Evolutionary conservation across 495 filamentous ascomycete species (phyloP).

Genomic region (Margaritispora aquatica): DNA sequence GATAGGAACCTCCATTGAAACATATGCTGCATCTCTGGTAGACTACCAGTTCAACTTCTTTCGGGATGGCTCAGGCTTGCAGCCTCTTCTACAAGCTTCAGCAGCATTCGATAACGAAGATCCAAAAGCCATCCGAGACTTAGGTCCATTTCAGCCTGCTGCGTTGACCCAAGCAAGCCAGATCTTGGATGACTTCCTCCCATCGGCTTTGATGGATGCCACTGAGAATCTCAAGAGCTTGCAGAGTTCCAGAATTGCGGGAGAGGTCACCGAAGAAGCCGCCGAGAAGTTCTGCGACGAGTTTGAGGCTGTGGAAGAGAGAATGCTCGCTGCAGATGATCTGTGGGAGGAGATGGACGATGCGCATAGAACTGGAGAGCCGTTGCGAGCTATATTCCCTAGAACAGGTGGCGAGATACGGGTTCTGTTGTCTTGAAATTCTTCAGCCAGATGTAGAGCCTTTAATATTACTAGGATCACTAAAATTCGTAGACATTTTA

Average conservation of each 20-base stretch:
- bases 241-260: slow-evolving; percentile 60
- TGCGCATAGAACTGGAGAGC: slow-evolving; percentile 30
- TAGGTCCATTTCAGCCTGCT: slow-evolving; percentile 56
- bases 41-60: slow-evolving; percentile 63
- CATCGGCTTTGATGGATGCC: slow-evolving; percentile 88
- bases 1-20: slow-evolving; percentile 40
- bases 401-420: slow-evolving; percentile 81
- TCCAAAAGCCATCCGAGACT: slow-evolving; percentile 39
- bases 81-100: slow-evolving; percentile 52
- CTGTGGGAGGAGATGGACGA: slow-evolving; percentile 30
- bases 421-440: slow-evolving; percentile 55
- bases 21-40: slow-evolving; percentile 36
- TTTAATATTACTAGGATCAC: not conserved
- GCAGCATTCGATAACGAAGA: slow-evolving; percentile 44
- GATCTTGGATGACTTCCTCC: slow-evolving; percentile 83
- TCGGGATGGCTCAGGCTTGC: slow-evolving; percentile 65
- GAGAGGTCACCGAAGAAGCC: slow-evolving; percentile 74
- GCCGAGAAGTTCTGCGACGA: slow-evolving; percentile 83
- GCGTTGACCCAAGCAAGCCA: slow-evolving; percentile 62
- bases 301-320: slow-evolving; percentile 81
- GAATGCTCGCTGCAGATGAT: slow-evolving; percentile 41
- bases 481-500: not conserved
- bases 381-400: slow-evolving; percentile 57
- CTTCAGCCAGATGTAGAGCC: not conserved
- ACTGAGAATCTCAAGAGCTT: slow-evolving; percentile 70